Base-by-base conservation (phyloP, 768 basidiomycete genomes). In the Boletus subparvulus region DNA sequence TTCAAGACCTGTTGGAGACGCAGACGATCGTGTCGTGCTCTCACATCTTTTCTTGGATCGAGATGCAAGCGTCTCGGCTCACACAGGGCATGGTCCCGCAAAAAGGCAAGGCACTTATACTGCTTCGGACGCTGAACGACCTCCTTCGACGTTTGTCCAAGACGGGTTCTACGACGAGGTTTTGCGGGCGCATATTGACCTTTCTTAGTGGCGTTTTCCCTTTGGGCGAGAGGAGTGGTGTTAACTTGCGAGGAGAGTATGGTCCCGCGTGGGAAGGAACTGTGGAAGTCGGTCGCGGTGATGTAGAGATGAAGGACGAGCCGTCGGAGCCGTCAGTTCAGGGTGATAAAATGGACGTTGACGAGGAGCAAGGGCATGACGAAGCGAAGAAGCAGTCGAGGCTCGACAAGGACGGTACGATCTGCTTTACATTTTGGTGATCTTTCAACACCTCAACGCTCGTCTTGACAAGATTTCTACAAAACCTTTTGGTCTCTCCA, bases 401-500 rank as follows among this genome's bases (percentile, higher is more conserved):
- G 24, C 77, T 83, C 53, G 84, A 83, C 74, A 88, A 85, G 74
- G 84, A 83, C 68, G 86, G 90, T 84, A 64, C 47, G 73, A n/a
- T 21, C 41, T 52, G 11, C 28, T 37, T 51, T 48, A 24, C 6
- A 2, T 41, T 48, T 21, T 37, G 36, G n/a, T 42, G 24, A 4
- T 14, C 47, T 24, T 33, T 21, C 35, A 11, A 13, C n/a, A 10
- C 7, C 35, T 54, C 54, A 50, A 67, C 45, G 42, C 43, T 54
- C 12, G n/a, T 39, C 32, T 50, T 41, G 35, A 36, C 44, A 62
- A 86, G 91, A 89, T 26, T 89, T 94, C 67, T 94, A 93, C 74
- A 82, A 85, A 56, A 90, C 83, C 0, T 95, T 96, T 75, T 96
- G 94, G 94, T 88, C 88, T 0, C 76, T 96, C 9, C 94, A 97